Percentiles rank a stretch among this genome's conserved stretches.
Conservation (phyloP, 306 rosid genomes). For the Canavalia ensiformis region DNA sequence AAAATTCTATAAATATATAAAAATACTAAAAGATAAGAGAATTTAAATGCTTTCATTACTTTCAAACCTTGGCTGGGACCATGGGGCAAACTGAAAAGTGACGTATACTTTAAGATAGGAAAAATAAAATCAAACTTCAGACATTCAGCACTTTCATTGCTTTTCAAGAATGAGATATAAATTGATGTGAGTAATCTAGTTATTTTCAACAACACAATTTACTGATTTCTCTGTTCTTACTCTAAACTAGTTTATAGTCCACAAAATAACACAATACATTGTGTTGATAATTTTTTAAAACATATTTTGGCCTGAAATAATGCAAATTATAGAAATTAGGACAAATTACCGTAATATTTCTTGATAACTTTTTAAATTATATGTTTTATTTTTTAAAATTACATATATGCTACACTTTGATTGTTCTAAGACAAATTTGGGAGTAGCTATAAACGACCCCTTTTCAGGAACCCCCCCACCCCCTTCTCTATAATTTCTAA, state of each 20-base stretch:
- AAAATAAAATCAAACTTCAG: background rate
- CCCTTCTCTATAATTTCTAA: background rate
- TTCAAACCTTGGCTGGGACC: background rate
- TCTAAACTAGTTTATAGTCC: background rate
- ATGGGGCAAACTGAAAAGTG: background rate
- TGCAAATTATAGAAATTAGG: background rate
- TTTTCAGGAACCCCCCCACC: background rate
- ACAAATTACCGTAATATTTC: background rate
- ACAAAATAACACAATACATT: background rate
- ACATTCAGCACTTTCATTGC: background rate
- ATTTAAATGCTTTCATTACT: background rate
- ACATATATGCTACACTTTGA: background rate
- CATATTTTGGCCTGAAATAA: background rate
- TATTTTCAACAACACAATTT: background rate
- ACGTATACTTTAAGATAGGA: conserved; percentile 26
- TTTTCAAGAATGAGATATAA: background rate
- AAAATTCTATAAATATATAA: background rate
- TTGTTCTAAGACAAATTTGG: background rate
- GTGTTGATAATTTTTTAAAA: background rate
- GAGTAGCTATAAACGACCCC: background rate
- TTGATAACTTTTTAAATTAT: background rate
- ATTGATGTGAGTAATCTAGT: background rate
- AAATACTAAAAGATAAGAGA: background rate
- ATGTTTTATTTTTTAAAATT: background rate
- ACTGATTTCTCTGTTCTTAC: background rate